Evolutionary conservation across 192 early-diverging fungal species (phyloP).

Genomic region (Backusella circina): DNA sequence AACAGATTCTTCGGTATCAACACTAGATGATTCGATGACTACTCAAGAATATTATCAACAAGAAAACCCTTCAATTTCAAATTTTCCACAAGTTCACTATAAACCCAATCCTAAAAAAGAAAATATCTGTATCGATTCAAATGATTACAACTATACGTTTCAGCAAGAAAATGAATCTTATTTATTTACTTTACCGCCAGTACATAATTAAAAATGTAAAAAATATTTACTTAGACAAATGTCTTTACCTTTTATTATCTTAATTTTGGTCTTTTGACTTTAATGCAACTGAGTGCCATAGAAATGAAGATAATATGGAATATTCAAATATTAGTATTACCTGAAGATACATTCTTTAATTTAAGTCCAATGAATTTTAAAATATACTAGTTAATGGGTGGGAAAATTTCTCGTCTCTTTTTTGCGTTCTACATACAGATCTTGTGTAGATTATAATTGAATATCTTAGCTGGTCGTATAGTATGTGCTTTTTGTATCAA

Average conservation of each 20-base stretch:
- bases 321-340: too few relatives aligned
- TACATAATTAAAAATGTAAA: neutral
- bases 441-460: too few relatives aligned
- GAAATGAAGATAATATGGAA: too few relatives aligned
- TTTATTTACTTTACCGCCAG: neutral
- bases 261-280: too few relatives aligned
- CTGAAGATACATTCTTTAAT: too few relatives aligned
- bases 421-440: too few relatives aligned
- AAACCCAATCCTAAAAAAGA: neutral
- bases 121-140: neutral
- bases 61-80: neutral
- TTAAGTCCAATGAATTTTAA: too few relatives aligned
- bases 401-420: too few relatives aligned
- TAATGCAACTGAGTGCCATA: too few relatives aligned
- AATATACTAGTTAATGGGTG: too few relatives aligned
- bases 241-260: neutral
- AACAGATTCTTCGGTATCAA: neutral
- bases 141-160: neutral
- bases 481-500: neutral
- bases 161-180: neutral
- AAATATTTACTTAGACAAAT: neutral
- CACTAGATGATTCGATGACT: neutral
- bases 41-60: neutral
- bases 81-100: neutral
- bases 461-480: too few relatives aligned